Percentiles rank a stretch among this genome's conserved stretches.
phyloP scores from a whole-genome alignment of 352 stramenopile genomes.

The Pythium aquatile region DNA sequence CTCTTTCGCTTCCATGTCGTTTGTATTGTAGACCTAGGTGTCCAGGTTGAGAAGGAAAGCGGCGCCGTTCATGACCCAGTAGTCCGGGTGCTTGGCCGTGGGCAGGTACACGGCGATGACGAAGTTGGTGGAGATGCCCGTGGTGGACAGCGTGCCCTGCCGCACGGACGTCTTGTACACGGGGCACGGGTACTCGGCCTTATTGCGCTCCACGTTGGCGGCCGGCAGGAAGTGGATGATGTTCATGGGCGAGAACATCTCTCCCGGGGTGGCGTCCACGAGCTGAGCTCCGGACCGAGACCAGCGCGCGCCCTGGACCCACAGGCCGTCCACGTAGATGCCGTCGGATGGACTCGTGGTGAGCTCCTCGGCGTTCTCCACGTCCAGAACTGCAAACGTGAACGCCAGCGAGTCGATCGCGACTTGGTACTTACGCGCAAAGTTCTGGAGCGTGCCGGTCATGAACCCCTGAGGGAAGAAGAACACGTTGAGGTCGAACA shows the following conservation, averaged over 20 bases:
- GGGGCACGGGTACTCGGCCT: slow-evolving; percentile 85
- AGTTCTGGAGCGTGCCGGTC: slow-evolving; percentile 94
- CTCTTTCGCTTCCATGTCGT: not conserved
- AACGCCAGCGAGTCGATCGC: slow-evolving; percentile 94
- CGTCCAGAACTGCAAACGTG: slow-evolving; percentile 84
- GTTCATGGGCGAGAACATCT: slow-evolving; percentile 92
- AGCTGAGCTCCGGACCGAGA: slow-evolving; percentile 65
- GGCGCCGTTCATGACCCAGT: slow-evolving; percentile 92
- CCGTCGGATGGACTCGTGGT: slow-evolving; percentile 78
- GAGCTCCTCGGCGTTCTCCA: slow-evolving; percentile 55
- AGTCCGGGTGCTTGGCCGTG: slow-evolving; percentile 75
- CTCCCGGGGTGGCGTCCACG: slow-evolving; percentile 80
- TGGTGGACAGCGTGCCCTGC: slow-evolving; percentile 95
- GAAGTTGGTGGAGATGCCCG: slow-evolving; percentile 97
- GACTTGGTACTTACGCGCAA: slow-evolving; percentile 93
- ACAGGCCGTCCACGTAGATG: slow-evolving; percentile 92
- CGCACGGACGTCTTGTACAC: slow-evolving; percentile 95
- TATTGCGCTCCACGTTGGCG: slow-evolving; percentile 62
- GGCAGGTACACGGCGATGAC: slow-evolving; percentile 93
- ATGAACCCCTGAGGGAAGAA: slow-evolving; percentile 97
- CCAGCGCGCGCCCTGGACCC: slow-evolving; percentile 87
- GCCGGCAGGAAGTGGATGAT: slow-evolving; percentile 90
- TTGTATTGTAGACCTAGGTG: slow-evolving; percentile 27
- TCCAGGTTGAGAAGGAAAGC: slow-evolving; percentile 93
- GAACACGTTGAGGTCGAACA: slow-evolving; percentile 92